Base-by-base conservation (phyloP, 257 asterid species). In the Fraxinus excelsior region DNA sequence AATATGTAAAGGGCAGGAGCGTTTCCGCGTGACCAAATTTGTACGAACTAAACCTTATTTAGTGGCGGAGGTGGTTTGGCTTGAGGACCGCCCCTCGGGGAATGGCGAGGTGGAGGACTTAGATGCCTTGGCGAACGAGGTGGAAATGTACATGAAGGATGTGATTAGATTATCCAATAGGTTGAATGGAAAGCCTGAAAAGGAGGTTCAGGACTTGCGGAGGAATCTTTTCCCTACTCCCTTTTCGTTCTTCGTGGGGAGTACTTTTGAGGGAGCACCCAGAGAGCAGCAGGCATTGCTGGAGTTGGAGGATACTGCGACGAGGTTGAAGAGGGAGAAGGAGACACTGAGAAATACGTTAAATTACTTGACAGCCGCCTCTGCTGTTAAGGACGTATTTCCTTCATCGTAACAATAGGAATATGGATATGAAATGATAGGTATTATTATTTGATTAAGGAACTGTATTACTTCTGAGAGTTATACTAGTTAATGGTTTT, bases 251-350 rank as follows among this genome's bases (percentile, higher is more conserved):
- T 96, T 91, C 56, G 99, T 96, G 0, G 99, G 95, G 37, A 90
- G 96, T 71, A 90, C 99, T 3, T 96, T 96, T 35, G 98, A 96
- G 69, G 99, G 98, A 29, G 98, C 99, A 2, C 98, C 98, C 0
- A 76, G 96, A 49, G 99, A 96, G 86, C 99, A 96, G 86, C 99
- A 96, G 87, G 99, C 99, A 12, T 78, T 96, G 86, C 88, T 96
- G 82, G 99, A 96, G 74, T 86, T 96, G 79, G 99, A 90, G 90
- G 99, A 93, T 74, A 85, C 99, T 0, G 96, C 95, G 0, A 23
- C 74, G 84, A 91, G 99, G 79, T 83, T 96, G 89, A 96, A 91
- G 86, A 84, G 97, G 75, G 99, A 96, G 88, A 96, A 91, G 83
- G 98, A 96, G 88, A 96, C 98, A 4, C 90, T 96, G 87, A 87